Conservation (phyloP, 257 asterid genomes). For the Fraxinus pennsylvanica region DNA sequence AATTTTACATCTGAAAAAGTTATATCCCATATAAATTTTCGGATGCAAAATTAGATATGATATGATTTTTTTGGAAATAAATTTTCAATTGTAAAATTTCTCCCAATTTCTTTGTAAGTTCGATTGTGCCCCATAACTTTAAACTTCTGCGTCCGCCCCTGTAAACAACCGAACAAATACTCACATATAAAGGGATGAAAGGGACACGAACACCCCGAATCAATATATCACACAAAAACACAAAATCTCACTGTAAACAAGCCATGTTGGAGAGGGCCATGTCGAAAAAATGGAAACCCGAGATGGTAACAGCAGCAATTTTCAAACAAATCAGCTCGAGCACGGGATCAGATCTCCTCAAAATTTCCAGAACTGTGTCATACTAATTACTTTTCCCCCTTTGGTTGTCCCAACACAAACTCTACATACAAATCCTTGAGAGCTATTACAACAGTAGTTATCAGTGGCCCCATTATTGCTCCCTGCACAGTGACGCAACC, state of each 20-base stretch:
- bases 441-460: constrained; percentile 81
- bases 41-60: too few relatives aligned
- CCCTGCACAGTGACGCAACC: constrained; percentile 54
- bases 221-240: background rate
- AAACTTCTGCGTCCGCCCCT: background rate
- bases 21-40: too few relatives aligned
- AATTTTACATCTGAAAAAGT: too few relatives aligned
- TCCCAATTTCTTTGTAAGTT: too few relatives aligned
- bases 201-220: background rate
- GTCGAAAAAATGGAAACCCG: background rate
- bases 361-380: background rate
- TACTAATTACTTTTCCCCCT: constrained; percentile 36
- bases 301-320: constrained; percentile 1
- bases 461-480: constrained; percentile 93
- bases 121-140: too few relatives aligned
- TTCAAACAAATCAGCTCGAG: constrained; percentile 5
- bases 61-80: too few relatives aligned
- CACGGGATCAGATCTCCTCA: background rate
- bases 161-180: background rate
- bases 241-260: constrained; percentile 2
- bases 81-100: too few relatives aligned
- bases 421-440: constrained; percentile 79
- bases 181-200: background rate
- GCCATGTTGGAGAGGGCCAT: background rate
- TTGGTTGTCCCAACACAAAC: constrained; percentile 61